Base-by-base conservation (phyloP, 2,329 filamentous ascomycete species). In the Fusarium sp. region DNA sequence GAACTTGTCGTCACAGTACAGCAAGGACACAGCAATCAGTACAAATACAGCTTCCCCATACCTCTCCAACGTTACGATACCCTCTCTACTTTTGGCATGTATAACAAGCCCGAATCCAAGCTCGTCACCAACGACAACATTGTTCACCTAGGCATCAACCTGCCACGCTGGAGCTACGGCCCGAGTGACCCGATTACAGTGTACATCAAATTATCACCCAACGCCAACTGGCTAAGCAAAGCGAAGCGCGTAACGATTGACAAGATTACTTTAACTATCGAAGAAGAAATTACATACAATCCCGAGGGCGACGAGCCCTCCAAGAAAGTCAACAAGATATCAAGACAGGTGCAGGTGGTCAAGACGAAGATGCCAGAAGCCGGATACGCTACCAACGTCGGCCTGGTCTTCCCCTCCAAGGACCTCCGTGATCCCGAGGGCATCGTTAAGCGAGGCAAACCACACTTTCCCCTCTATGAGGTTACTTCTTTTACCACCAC, bases 241-340 rank as follows among this genome's bases (percentile, higher is more conserved):
- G 95, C 95, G 50, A 94, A 91, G 78, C 93, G 93, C 78, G 95
- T 98, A 56, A 95, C 94, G 44, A 97, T 99, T 76, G 92, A 95
- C 77, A 96, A 96, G 77, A 96, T 99, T 73, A 97, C 94, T 2
- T 91, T 98, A 43, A 90, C 90, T 12, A 97, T 99, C 73, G 96
- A 98, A 77, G 96, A 99, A 81, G 95, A 98, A 78, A 97, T 98
- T 63, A 97, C 96, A n/a, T 99, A 93, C 82, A 98, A 99, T 72
- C 96, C 96, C 31, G 95, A 98, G 81, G 96, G 96, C 51, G 96
- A 98, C 77, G 96, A 98, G 78, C 94, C 95, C 30, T 93, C 93
- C 34, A 93, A 94, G 71, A 98, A 97, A 80, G 85, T 94, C 72
- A 98, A 97, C 81, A 92, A 91, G 60, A 84, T 99, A 71, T 91